A percentile compares a stretch with the other conserved stretches of the same genome.
These are phyloP conservation scores for Cymodocea nodosa DNA, from an alignment of 116 monocot species.

Conservation along the genomic window DNA sequence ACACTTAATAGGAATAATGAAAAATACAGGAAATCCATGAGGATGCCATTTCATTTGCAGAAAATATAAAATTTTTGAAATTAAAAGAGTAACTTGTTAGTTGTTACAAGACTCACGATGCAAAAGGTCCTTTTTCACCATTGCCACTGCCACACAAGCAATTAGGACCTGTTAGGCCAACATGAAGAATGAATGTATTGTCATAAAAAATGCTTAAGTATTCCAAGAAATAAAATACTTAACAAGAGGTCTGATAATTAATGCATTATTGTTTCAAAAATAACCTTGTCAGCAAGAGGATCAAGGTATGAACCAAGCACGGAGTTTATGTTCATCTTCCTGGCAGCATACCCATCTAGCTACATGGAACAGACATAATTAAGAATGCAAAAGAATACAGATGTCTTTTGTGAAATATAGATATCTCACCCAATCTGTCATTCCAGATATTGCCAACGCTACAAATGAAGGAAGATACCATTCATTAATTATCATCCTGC, in stretches of 20 bases:
- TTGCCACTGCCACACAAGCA: conserved; percentile 73
- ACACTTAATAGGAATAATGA: too few species aligned
- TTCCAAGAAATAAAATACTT: not conserved
- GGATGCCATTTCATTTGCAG: not conserved
- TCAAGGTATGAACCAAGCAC: conserved; percentile 95
- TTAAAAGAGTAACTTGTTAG: not conserved
- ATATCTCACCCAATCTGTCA: conserved; percentile 81
- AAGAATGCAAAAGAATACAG: not conserved
- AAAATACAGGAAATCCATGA: too few species aligned
- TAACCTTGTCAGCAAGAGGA: conserved; percentile 96
- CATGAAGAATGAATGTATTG: not conserved
- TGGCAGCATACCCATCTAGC: conserved; percentile 88
- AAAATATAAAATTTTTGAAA: not conserved
- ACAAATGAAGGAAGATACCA: conserved; percentile 70
- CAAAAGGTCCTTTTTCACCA: conserved; percentile 77
- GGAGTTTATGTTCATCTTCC: conserved; percentile 87
- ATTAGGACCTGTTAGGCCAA: conserved; percentile 68
- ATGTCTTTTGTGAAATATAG: conserved; percentile 1
- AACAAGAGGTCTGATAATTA: not conserved
- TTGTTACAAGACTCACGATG: conserved; percentile 41
- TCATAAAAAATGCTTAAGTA: not conserved
- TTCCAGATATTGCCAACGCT: conserved; percentile 56
- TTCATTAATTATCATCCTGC: conserved; percentile 89
- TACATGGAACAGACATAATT: conserved; percentile 8
- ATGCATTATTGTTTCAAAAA: not conserved